Conservation (phyloP, 352 stramenopile species). For the Pilasporangium apinafurcum region DNA sequence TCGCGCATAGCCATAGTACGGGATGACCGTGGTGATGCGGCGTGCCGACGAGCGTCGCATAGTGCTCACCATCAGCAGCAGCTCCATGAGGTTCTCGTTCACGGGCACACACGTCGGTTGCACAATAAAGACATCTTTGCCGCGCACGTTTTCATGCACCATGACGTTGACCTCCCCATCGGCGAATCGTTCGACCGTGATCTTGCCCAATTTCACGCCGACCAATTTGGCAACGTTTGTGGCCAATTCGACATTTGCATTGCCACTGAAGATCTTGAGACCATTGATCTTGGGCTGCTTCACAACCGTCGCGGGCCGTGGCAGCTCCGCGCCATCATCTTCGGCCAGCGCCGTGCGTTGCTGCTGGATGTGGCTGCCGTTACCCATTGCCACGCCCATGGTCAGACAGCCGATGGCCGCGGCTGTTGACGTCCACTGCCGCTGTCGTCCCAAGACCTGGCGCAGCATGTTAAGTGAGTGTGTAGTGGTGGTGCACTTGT, state of each 20-base stretch:
- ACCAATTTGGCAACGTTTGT: conserved; percentile 97
- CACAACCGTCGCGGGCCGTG: conserved; percentile 44
- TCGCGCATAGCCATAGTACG: conserved; percentile 92
- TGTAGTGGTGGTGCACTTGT: not conserved
- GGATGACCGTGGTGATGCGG: conserved; percentile 99
- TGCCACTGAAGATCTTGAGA: conserved; percentile 98
- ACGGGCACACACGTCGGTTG: conserved; percentile 98
- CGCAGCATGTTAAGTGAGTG: conserved; percentile 46
- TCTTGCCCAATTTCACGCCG: conserved; percentile 96
- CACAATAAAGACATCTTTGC: conserved; percentile 99
- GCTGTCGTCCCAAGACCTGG: conserved; percentile 49
- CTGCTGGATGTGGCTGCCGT: conserved; percentile 12
- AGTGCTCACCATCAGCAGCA: conserved; percentile 97
- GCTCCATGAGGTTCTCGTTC: conserved; percentile 99
- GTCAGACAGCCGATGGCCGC: conserved; percentile 43
- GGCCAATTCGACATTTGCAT: conserved; percentile 95
- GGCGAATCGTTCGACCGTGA: conserved; percentile 97
- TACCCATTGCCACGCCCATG: conserved; percentile 34
- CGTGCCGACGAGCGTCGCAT: conserved; percentile 97
- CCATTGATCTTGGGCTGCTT: conserved; percentile 89
- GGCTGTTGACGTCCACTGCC: conserved; percentile 34
- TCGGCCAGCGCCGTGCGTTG: conserved; percentile 33
- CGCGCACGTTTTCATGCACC: conserved; percentile 99
- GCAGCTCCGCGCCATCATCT: conserved; percentile 33
- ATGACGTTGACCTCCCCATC: conserved; percentile 99